Conservation (phyloP, 1,139 yeast genomes). For the Magnusiomyces magnusii region DNA sequence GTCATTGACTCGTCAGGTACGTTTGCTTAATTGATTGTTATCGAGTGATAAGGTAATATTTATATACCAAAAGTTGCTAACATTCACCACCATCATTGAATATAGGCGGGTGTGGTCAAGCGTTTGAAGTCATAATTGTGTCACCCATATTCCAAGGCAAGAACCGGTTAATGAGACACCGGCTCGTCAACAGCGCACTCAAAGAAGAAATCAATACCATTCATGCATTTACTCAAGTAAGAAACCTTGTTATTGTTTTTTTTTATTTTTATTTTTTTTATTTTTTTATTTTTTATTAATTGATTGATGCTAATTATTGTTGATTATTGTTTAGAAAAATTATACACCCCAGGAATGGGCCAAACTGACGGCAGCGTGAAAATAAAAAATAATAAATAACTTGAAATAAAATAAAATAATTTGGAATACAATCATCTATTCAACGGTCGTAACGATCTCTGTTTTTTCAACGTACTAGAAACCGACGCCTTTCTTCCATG, state of each 20-base stretch:
- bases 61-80: neutral
- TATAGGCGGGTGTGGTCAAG: conserved; percentile 77
- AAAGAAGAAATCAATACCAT: conserved; percentile 76
- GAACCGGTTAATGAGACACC: conserved; percentile 77
- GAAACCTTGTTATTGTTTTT: too few species aligned
- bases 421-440: conserved; percentile 1
- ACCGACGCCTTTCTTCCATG: neutral
- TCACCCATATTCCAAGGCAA: conserved; percentile 70
- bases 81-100: neutral
- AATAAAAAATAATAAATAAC: neutral
- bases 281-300: too few species aligned
- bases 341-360: conserved; percentile 30
- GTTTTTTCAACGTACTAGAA: neutral
- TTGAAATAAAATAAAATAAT: too few species aligned
- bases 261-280: too few species aligned
- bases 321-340: conserved; percentile 21
- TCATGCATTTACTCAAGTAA: conserved; percentile 94
- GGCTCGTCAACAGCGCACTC: conserved; percentile 72
- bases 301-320: neutral
- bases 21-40: too few species aligned
- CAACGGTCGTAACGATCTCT: conserved; percentile 3
- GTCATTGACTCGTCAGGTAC: conserved; percentile 36
- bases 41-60: too few species aligned
- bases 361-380: conserved; percentile 6
- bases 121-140: conserved; percentile 74